Evolutionary conservation across 1,139 yeast genomes (phyloP).

Genomic region (Scheffersomyces illinoinensis): DNA sequence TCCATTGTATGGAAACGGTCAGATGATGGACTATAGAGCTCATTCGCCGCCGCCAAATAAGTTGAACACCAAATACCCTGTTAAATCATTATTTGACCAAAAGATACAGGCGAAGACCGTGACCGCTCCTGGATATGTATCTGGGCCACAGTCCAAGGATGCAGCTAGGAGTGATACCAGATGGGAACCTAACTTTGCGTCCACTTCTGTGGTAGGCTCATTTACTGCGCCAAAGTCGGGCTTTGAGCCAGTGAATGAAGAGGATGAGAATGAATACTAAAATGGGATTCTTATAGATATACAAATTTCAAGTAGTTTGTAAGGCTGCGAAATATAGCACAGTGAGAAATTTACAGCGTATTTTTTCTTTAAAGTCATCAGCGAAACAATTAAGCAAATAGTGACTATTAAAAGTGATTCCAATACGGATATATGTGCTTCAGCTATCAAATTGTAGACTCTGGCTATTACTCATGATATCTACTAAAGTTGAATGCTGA

Average conservation of each 20-base stretch:
- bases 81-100: constrained; percentile 10
- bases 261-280: constrained; percentile 23
- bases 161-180: not conserved
- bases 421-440: not conserved
- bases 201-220: not conserved
- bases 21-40: constrained; percentile 17
- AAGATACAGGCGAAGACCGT: not conserved
- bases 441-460: not conserved
- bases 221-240: not conserved
- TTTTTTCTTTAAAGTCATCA: not conserved
- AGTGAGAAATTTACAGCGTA: not conserved
- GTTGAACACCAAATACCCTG: constrained; percentile 12
- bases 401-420: too few relatives aligned
- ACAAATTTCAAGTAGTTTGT: not conserved
- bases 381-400: not conserved
- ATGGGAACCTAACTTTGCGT: not conserved
- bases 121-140: not conserved
- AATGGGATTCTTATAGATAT: not conserved
- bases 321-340: not conserved
- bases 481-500: not conserved
- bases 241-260: constrained; percentile 27
- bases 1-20: not conserved
- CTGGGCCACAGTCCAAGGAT: not conserved
- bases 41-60: constrained; percentile 37
- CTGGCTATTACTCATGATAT: not conserved